These are phyloP conservation scores for Fonsecaea monophora DNA, from an alignment of 2,329 filamentous ascomycete species.

Conservation along the genomic window DNA sequence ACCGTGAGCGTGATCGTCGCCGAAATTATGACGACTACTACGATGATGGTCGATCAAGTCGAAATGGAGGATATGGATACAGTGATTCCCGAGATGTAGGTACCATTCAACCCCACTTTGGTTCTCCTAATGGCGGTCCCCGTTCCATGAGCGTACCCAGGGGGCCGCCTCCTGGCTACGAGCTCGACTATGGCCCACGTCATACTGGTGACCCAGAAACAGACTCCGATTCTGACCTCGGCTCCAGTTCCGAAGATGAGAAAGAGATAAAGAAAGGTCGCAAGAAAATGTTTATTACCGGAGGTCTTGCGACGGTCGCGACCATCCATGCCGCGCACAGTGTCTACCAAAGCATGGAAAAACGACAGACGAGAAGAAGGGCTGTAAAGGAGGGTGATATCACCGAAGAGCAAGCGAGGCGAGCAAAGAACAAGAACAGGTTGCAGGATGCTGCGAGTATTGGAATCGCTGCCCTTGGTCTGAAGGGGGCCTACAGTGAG, in stretches of 20 bases:
- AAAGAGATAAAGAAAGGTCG: slow-evolving; percentile 67
- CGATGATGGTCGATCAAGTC: slow-evolving; percentile 48
- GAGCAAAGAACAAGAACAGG: slow-evolving; percentile 68
- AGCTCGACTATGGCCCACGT: slow-evolving; percentile 38
- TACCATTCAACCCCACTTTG: slow-evolving; percentile 44
- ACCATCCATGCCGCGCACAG: slow-evolving; percentile 73
- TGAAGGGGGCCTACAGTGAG: slow-evolving; percentile 69
- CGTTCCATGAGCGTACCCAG: slow-evolving; percentile 41
- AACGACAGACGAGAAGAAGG: slow-evolving; percentile 65
- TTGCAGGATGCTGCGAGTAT: slow-evolving; percentile 70
- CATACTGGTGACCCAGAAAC: slow-evolving; percentile 42
- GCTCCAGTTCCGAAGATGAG: slow-evolving; percentile 68
- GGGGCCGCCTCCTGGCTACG: slow-evolving; percentile 36
- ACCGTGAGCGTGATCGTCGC: slow-evolving; percentile 43
- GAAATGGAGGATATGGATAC: slow-evolving; percentile 43
- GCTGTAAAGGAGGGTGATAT: slow-evolving; percentile 70
- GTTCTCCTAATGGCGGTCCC: slow-evolving; percentile 33
- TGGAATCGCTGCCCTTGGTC: slow-evolving; percentile 70
- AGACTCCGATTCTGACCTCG: slow-evolving; percentile 59
- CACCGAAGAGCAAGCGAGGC: slow-evolving; percentile 66
- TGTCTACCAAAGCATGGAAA: slow-evolving; percentile 68
- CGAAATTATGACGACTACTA: slow-evolving; percentile 51
- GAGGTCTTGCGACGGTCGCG: slow-evolving; percentile 70
- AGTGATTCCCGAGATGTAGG: slow-evolving; percentile 55
- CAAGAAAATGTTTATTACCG: slow-evolving; percentile 70